A percentile compares a stretch with the other conserved stretches of the same genome.
phyloP scores from a whole-genome alignment of 345 rosid genomes.

The Stellera chamaejasme region DNA sequence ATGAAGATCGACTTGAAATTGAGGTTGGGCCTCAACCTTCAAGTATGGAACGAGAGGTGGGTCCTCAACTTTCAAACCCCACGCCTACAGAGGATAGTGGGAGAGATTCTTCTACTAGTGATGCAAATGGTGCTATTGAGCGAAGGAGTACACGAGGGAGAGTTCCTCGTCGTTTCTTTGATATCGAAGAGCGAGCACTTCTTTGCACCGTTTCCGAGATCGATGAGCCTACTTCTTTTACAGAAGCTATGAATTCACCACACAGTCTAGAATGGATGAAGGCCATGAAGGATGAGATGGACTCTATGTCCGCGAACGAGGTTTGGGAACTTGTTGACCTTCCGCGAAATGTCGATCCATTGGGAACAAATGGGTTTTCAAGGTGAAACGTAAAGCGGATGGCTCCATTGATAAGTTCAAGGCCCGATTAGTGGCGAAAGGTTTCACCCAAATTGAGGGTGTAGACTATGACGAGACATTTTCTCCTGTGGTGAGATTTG shows the following conservation, averaged over 20 bases:
- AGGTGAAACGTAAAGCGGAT: not conserved
- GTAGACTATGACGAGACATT: conserved; percentile 4
- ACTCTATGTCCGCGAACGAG: not conserved
- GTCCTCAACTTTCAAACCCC: no score
- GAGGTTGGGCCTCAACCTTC: no score
- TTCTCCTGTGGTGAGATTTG: conserved; percentile 4
- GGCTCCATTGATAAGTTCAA: not conserved
- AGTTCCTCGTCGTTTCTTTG: not conserved
- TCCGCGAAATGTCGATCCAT: not conserved
- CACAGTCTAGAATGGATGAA: not conserved
- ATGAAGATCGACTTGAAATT: no score
- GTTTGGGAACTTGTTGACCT: not conserved
- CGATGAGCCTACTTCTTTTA: not conserved
- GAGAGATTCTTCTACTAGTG: no score
- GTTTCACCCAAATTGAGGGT: not conserved
- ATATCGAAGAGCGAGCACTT: not conserved
- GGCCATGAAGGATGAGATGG: not conserved
- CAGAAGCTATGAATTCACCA: not conserved
- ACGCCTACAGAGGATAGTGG: no score
- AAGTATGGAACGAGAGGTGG: no score
- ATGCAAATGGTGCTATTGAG: no score
- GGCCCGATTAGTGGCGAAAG: not conserved
- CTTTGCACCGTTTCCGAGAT: not conserved
- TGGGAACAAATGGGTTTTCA: conserved; percentile 8
- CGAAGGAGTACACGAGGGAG: not conserved